Conservation (phyloP, 73 alveolate species). For the Paramecium pentaurelia region DNA sequence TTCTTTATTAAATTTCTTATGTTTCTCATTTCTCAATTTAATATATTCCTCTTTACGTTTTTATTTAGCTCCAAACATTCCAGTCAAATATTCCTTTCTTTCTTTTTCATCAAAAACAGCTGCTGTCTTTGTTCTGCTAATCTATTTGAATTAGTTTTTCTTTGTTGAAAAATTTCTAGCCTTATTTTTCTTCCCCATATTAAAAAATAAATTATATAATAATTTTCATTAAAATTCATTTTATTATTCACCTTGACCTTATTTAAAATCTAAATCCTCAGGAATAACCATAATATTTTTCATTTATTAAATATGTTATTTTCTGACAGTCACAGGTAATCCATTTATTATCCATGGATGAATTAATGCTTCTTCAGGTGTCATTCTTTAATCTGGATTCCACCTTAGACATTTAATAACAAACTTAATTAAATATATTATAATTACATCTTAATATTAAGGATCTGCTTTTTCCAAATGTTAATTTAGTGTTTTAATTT, state of each 20-base stretch:
- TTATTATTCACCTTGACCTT: not conserved
- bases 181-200: not conserved
- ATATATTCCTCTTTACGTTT: constrained; percentile 23
- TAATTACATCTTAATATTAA: not conserved
- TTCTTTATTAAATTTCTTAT: not conserved
- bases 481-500: not conserved
- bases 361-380: constrained; percentile 76
- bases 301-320: constrained; percentile 2
- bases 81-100: not conserved
- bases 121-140: not conserved
- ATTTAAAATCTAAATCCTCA: not conserved
- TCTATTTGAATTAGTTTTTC: not conserved
- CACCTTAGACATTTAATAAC: constrained; percentile 74
- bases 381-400: constrained; percentile 79
- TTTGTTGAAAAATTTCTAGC: not conserved
- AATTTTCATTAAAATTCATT: not conserved
- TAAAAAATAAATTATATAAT: not conserved
- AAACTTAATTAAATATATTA: constrained; percentile 17
- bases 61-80: constrained; percentile 32
- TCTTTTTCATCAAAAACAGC: constrained; percentile 41
- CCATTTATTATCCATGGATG: constrained; percentile 90
- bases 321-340: not conserved
- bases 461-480: not conserved
- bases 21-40: not conserved
- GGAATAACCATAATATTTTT: not conserved